These are phyloP conservation scores for Orbilia javanica DNA, from an alignment of 2,329 filamentous ascomycete genomes.

Conservation along the genomic window DNA sequence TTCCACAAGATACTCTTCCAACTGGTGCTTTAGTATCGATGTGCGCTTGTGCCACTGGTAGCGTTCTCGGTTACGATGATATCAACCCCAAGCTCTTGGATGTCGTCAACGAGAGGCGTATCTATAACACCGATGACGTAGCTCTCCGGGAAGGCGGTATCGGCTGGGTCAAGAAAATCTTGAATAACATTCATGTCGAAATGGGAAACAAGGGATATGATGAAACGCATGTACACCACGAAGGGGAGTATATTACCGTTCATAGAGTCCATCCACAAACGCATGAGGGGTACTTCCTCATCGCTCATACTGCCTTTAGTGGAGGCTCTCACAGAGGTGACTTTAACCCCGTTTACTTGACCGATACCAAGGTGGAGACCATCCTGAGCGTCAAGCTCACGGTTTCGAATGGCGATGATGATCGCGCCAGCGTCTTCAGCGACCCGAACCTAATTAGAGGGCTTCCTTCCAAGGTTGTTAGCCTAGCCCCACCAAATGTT, in stretches of 20 bases:
- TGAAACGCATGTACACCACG: slow-evolving; percentile 96
- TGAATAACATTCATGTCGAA: slow-evolving; percentile 92
- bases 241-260: slow-evolving; percentile 94
- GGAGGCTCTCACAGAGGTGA: slow-evolving; percentile 86
- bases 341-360: slow-evolving; percentile 82
- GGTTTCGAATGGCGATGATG: slow-evolving; percentile 81
- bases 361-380: slow-evolving; percentile 85
- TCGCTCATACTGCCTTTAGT: slow-evolving; percentile 95
- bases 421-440: slow-evolving; percentile 73
- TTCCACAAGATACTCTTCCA: slow-evolving; percentile 91
- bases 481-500: slow-evolving; percentile 77
- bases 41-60: slow-evolving; percentile 94
- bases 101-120: slow-evolving; percentile 86
- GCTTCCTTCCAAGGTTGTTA: slow-evolving; percentile 76
- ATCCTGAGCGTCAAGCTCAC: slow-evolving; percentile 93
- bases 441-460: slow-evolving; percentile 82
- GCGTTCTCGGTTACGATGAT: slow-evolving; percentile 98
- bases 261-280: slow-evolving; percentile 93
- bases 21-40: slow-evolving; percentile 95
- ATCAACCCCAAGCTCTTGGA: slow-evolving; percentile 95
- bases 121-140: slow-evolving; percentile 72
- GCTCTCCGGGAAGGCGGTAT: slow-evolving; percentile 77
- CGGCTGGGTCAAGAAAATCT: slow-evolving; percentile 86
- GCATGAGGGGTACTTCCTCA: slow-evolving; percentile 92
- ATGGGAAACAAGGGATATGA: slow-evolving; percentile 97